A percentile compares a stretch with the other conserved stretches of the same genome.
phyloP scores from a whole-genome alignment of 139 green algal genomes.

The Chlamydomonas sp. region DNA sequence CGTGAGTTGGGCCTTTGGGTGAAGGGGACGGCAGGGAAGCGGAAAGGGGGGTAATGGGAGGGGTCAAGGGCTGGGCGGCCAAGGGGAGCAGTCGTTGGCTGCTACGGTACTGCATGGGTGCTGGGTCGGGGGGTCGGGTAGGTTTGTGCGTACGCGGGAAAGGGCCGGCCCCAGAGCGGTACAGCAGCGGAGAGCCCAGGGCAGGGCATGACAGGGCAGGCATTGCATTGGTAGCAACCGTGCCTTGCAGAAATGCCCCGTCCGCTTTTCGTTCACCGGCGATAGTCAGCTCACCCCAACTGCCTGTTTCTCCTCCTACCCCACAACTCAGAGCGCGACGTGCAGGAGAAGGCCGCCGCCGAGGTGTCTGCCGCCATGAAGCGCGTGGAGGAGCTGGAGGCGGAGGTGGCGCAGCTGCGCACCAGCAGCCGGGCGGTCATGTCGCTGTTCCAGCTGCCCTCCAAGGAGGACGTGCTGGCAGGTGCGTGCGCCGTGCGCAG shows the following conservation, averaged over 20 bases:
- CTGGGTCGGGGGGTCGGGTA: too few species aligned
- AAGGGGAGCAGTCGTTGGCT: too few species aligned
- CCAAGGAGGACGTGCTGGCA: constrained; percentile 46
- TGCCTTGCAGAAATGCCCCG: too few species aligned
- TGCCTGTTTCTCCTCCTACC: neutral
- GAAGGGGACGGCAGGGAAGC: neutral
- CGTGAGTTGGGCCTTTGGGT: constrained; percentile 3
- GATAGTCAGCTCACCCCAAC: too few species aligned
- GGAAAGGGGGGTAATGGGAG: neutral
- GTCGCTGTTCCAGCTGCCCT: constrained; percentile 47
- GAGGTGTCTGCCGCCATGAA: neutral
- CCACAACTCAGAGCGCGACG: constrained; percentile 3
- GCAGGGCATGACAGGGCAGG: too few species aligned
- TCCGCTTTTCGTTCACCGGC: too few species aligned
- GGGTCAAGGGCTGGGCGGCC: neutral
- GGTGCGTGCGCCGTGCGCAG: constrained; percentile 13
- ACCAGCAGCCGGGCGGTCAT: neutral
- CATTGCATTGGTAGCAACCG: too few species aligned
- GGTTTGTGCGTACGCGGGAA: too few species aligned
- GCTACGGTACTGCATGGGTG: too few species aligned
- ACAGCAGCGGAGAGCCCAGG: too few species aligned
- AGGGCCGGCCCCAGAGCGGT: too few species aligned
- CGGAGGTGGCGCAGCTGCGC: constrained; percentile 38
- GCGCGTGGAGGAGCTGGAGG: constrained; percentile 49
- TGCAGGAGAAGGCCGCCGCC: constrained; percentile 24